These are phyloP conservation scores for Colletotrichum gigasporum DNA, from an alignment of 2,329 filamentous ascomycete species.

Conservation along the genomic window DNA sequence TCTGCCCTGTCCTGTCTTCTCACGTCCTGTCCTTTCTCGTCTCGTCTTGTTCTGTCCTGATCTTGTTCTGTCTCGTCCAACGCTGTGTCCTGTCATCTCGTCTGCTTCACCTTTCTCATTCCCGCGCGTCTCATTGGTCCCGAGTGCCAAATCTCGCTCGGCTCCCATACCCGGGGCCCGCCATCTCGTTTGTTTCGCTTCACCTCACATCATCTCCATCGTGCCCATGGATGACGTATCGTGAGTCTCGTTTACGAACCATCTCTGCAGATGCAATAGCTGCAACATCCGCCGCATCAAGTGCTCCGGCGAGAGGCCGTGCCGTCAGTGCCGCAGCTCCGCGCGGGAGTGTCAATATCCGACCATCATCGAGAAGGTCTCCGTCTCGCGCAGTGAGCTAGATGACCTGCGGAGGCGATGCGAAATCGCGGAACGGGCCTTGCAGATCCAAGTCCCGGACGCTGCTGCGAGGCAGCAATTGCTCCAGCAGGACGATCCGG, in stretches of 20 bases:
- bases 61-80: too few species aligned
- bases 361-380: conserved; percentile 52
- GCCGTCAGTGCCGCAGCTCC: conserved; percentile 52
- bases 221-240: not conserved
- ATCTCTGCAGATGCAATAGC: conserved; percentile 56
- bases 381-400: conserved; percentile 50
- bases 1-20: not conserved
- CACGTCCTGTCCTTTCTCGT: not conserved
- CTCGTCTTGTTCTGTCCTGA: not conserved
- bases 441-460: conserved; percentile 49
- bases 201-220: not conserved
- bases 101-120: too few species aligned
- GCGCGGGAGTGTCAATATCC: conserved; percentile 60
- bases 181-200: too few species aligned
- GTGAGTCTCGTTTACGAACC: not conserved
- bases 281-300: conserved; percentile 63
- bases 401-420: conserved; percentile 51
- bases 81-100: too few species aligned
- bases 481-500: conserved; percentile 37
- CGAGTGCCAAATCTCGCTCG: too few species aligned
- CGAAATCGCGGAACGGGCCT: conserved; percentile 49
- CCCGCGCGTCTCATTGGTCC: too few species aligned
- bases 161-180: too few species aligned
- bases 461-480: conserved; percentile 44
- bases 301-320: conserved; percentile 60